Base-by-base conservation (phyloP, 2,329 filamentous ascomycete species). In the Cladophialophora carrionii region DNA sequence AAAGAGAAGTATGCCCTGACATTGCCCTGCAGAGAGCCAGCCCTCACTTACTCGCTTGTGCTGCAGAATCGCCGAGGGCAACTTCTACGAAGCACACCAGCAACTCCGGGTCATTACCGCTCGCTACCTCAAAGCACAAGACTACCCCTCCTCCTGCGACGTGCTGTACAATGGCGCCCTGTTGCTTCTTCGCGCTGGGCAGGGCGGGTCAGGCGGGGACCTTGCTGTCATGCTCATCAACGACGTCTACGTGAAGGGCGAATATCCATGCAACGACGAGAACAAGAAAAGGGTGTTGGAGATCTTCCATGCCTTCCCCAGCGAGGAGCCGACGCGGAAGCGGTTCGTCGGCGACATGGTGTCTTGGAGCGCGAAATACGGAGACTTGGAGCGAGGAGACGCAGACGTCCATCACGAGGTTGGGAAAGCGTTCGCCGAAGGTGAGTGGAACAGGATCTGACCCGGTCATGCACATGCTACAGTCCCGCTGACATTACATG, bases 21-120 rank as follows among this genome's bases (percentile, higher is more conserved):
- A 60, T 43, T 48, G 48, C 14, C 24, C n/a, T 29, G 34, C n/a
- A 24, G 6, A n/a, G 9, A n/a, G n/a, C n/a, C 1, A 12, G 20
- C 20, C 52, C 24, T 34, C 8, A 34, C 60, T 31, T 17, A 52
- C 48, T 31, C 46, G 65, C 29, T 31, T 41, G 54, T 57, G 55
- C 49, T 67, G 61, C 73, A 91, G 92, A 78, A 96, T 96, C 78
- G 84, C 87, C 71, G 92, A 96, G 78, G 94, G 93, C 74, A 89
- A 95, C 76, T 97, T 87, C 84, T 99, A 99, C 82, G 95, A 99
- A 85, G 95, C 95, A 64, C 94, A 98, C 80, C 95, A 99, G 79
- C 95, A 99, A 82, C 91, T 96, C 71, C 92, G 95, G 68, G 93
- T 97, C 61, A 94, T 97, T 72, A 93, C 93, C 67, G 90, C 92